Base-by-base conservation (phyloP, 345 rosid genomes). In the Aethionema arabicum region DNA sequence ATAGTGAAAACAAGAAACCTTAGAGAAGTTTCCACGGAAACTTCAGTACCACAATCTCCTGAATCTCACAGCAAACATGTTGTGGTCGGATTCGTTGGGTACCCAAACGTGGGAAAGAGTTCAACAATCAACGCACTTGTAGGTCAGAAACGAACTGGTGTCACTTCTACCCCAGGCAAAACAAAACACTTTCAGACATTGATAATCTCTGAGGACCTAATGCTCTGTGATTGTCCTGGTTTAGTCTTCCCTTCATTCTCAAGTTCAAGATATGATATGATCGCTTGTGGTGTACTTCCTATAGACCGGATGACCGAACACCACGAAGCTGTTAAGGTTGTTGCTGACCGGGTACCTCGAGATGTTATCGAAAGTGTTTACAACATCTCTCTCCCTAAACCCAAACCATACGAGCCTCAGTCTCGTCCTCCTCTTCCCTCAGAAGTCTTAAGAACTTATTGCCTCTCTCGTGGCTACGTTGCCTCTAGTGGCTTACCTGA, bases 401-500 rank as follows among this genome's bases (percentile, higher is more conserved):
- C 98, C 9, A 92, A 87, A 83, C 71, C 86, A 6, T 92, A 86
- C 37, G 97, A 89, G 68, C 76, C 81, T 10, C 86, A 80, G 70
- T 75, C 80, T 29, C 85, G 97, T 46, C 82, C 95, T 47, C 96
- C 98, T 57, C 77, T 76, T 63, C 91, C 97, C 53, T 69, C 81
- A 4, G 98, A 92, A 74, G 53, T 92, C 41, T 39, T 92, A 52
- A 78, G 85, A 56, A 75, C 88, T 7, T 87, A 82, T 54, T 84
- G 97, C 59, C 76, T 96, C n/a, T 87, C 95, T 45, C 87, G 95
- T 67, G 89, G 95, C 0, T 79, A 82, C 11, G 88, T 92, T 47
- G 95, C 87, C 15, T 72, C 98, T n/a, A 87, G 96, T 81, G 99
- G 97, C 58, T 69, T 90, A 70, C 99, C 99, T 5, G 96, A 90